Percentiles rank a stretch among this genome's conserved stretches.
These are phyloP conservation scores for Kappamyces sp. DNA, from an alignment of 192 early-diverging fungal genomes.

Conservation along the genomic window DNA sequence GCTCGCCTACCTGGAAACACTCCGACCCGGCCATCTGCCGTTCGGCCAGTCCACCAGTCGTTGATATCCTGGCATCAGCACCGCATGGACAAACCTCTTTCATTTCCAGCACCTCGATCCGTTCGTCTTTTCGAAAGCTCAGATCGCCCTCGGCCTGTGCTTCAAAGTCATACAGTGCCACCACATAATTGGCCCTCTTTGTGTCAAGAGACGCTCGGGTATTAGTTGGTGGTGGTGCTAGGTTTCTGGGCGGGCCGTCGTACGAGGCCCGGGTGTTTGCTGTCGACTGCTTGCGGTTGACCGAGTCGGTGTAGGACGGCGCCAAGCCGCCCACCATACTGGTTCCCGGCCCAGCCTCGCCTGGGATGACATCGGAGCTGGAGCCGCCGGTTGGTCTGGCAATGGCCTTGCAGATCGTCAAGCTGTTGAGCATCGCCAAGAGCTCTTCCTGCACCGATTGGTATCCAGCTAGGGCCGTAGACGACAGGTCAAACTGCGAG, in stretches of 20 bases:
- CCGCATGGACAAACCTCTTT: slow-evolving; percentile 28
- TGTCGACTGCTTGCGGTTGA: slow-evolving; percentile 1
- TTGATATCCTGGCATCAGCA: slow-evolving; percentile 35
- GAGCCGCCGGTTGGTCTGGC: background rate
- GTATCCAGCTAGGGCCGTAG: slow-evolving; percentile 16
- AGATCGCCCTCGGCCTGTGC: slow-evolving; percentile 78
- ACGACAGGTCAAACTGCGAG: slow-evolving; percentile 15
- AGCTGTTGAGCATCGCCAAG: slow-evolving; percentile 14
- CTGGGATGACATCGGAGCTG: background rate
- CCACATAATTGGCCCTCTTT: slow-evolving; percentile 32
- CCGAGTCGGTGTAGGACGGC: background rate
- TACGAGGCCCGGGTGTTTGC: slow-evolving; percentile 1
- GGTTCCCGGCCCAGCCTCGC: background rate
- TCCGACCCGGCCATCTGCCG: background rate
- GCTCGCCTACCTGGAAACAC: slow-evolving; percentile 18
- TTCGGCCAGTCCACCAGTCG: slow-evolving; percentile 66
- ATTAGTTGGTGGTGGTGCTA: slow-evolving; percentile 12
- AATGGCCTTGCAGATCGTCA: slow-evolving; percentile 17
- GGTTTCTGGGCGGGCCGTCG: slow-evolving; percentile 6
- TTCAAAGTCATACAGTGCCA: slow-evolving; percentile 80
- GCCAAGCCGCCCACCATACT: background rate
- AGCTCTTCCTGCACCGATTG: slow-evolving; percentile 13
- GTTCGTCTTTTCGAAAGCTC: slow-evolving; percentile 77
- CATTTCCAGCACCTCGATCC: slow-evolving; percentile 69
- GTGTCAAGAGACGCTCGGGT: slow-evolving; percentile 5